These are phyloP conservation scores for Dicorynia guianensis DNA, from an alignment of 306 rosid species.

Conservation along the genomic window DNA sequence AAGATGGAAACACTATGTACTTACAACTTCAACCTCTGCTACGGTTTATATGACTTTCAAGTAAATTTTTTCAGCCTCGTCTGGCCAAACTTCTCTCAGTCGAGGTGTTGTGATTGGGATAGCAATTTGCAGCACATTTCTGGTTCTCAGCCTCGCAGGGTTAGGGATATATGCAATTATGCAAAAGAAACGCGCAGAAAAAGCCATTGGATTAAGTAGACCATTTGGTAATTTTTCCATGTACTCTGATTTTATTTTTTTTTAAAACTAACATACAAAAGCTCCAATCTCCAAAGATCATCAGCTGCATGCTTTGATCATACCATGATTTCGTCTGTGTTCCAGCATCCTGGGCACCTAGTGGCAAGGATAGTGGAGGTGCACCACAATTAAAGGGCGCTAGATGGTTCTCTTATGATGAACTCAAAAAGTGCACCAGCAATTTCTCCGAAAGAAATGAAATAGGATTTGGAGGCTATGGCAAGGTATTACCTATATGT, in stretches of 20 bases:
- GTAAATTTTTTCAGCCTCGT: constrained; percentile 53
- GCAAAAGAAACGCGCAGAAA: constrained; percentile 96
- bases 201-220: constrained; percentile 81
- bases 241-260: too few relatives aligned
- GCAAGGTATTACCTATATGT: constrained; percentile 67
- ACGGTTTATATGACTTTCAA: constrained; percentile 36
- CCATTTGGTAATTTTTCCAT: constrained; percentile 73
- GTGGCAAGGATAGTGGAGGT: constrained; percentile 90
- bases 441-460: constrained; percentile 75
- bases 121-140: constrained; percentile 59
- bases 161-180: constrained; percentile 70
- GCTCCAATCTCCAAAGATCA: constrained; percentile 10
- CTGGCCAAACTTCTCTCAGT: constrained; percentile 55
- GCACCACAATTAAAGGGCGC: constrained; percentile 98
- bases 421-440: constrained; percentile 77
- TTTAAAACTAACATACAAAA: not conserved
- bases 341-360: constrained; percentile 94
- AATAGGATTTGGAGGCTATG: constrained; percentile 92
- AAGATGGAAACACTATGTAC: constrained; percentile 26
- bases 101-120: constrained; percentile 59
- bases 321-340: constrained; percentile 29
- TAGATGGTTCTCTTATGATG: constrained; percentile 96
- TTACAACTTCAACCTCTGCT: constrained; percentile 7
- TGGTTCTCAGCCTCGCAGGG: constrained; percentile 72
- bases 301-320: constrained; percentile 22